Evolutionary conservation across 2,329 filamentous ascomycete genomes (phyloP), one percentile per base, ranked within the genome.

Genomic region (Fusarium albosuccineum): DNA sequence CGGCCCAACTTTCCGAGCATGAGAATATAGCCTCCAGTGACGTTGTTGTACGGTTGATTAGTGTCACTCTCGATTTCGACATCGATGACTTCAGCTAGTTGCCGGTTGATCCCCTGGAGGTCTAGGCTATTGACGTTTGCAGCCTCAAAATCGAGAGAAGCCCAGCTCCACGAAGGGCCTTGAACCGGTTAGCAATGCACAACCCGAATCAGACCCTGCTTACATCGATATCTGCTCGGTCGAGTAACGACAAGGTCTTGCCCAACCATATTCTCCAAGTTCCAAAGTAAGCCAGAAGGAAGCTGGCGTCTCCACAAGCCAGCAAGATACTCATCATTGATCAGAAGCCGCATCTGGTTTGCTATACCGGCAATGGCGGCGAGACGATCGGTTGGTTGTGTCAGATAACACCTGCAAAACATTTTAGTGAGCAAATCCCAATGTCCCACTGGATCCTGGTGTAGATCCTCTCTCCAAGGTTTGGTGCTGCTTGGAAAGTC

Each of bases 201-300:
- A n/a, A 5, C 9, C 6, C 9, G 3, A 3, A 2, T 26, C 3
- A 3, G 22, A 1, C 1, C 29, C 5, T 4, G 14, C 45, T 16
- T 9, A 49, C 45, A 30, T 26, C 45, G 30, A n/a, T 49, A 49
- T 26, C n/a, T 36, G 0, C 3, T 34, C 22, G 45, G 45, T n/a
- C 45, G 33, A n/a, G 45, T 49, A 17, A 49, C 45, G 0, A 26
- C 17, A 30, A 49, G 34, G 3, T 49, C 16, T 26, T 49, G 45
- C 34, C 45, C 45, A 16, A 49, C 45, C 45, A 49, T 49, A 33
- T 49, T 49, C 45, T 49, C 7, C 16, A 49, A 5, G 8, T 36
- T 49, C 45, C 45, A 49, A 3, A 16, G 3, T 17, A 36, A 34
- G 4, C 17, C 30, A 14, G n/a, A 17, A 49, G 45, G 45, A 2